Evolutionary conservation across 2,329 filamentous ascomycete species (phyloP).

Genomic region (Fusarium dimerum): DNA sequence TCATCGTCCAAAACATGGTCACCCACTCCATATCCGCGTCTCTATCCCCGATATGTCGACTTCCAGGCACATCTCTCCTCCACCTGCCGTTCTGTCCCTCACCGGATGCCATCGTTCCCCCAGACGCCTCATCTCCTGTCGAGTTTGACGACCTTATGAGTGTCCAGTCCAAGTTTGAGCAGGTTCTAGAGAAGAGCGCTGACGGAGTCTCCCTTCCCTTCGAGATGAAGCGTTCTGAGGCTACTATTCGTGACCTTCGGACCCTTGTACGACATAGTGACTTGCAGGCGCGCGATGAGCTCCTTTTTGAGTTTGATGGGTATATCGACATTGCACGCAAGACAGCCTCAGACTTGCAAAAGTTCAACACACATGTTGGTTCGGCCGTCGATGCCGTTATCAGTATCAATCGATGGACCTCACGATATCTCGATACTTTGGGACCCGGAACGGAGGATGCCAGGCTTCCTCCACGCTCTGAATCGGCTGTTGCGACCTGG

Average conservation of each 20-base stretch:
- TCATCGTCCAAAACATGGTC: constrained; percentile 63
- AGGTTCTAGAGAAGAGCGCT: constrained; percentile 68
- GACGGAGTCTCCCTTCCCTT: constrained; percentile 68
- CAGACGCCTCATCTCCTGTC: constrained; percentile 36
- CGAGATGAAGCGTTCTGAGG: constrained; percentile 78
- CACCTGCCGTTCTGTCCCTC: constrained; percentile 64
- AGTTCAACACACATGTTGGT: constrained; percentile 76
- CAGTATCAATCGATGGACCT: constrained; percentile 74
- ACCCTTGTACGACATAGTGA: constrained; percentile 71
- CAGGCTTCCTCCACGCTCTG: constrained; percentile 33
- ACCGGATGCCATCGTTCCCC: constrained; percentile 28
- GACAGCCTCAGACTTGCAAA: constrained; percentile 66
- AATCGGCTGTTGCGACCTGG: constrained; percentile 35
- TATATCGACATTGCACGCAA: constrained; percentile 71
- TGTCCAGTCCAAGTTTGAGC: constrained; percentile 74
- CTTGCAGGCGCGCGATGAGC: constrained; percentile 66
- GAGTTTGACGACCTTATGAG: constrained; percentile 77
- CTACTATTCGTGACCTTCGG: constrained; percentile 72
- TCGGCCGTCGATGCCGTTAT: constrained; percentile 74
- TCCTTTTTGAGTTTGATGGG: constrained; percentile 73
- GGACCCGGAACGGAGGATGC: constrained; percentile 36
- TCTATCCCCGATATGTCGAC: constrained; percentile 67
- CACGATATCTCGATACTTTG: constrained; percentile 67
- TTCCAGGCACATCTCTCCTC: constrained; percentile 65
- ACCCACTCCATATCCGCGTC: constrained; percentile 61